These are phyloP conservation scores for Tulasnella sp. DNA, from an alignment of 768 basidiomycete genomes.

Conservation along the genomic window DNA sequence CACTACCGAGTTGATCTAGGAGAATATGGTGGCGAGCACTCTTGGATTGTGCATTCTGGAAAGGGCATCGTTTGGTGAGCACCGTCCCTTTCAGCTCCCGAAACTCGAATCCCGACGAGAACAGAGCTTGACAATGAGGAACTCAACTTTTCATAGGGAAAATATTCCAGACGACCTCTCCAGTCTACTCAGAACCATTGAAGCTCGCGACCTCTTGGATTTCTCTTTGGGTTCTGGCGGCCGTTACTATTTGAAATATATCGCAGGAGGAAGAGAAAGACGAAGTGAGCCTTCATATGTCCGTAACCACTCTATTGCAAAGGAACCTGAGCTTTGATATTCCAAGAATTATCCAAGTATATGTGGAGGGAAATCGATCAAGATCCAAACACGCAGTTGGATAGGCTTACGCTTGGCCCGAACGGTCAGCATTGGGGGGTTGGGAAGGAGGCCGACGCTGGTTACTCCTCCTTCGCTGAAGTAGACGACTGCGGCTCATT, in stretches of 20 bases:
- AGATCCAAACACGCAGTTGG: slow-evolving; percentile 1
- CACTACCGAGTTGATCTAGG: slow-evolving; percentile 15
- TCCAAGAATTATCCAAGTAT: slow-evolving; percentile 6
- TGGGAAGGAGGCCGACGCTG: background rate
- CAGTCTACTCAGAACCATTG: background rate
- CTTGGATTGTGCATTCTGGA: background rate
- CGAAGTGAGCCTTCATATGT: background rate
- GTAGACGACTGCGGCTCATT: background rate
- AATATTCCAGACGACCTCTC: slow-evolving; percentile 6
- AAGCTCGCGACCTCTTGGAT: background rate
- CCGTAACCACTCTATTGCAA: background rate
- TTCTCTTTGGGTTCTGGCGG: slow-evolving; percentile 5
- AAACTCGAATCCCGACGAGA: background rate
- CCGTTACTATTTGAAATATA: slow-evolving; percentile 2
- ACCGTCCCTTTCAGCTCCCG: background rate
- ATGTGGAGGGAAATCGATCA: slow-evolving; percentile 8
- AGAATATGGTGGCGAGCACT: background rate
- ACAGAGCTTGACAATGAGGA: background rate
- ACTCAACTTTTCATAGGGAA: background rate
- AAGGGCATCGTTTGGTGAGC: background rate
- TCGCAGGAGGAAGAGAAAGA: background rate
- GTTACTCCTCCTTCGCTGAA: background rate
- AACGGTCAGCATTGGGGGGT: background rate
- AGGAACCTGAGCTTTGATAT: background rate
- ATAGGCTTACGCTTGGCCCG: background rate